Base-by-base conservation (phyloP, 2,329 filamentous ascomycete genomes). In the Colletotrichum sp. region DNA sequence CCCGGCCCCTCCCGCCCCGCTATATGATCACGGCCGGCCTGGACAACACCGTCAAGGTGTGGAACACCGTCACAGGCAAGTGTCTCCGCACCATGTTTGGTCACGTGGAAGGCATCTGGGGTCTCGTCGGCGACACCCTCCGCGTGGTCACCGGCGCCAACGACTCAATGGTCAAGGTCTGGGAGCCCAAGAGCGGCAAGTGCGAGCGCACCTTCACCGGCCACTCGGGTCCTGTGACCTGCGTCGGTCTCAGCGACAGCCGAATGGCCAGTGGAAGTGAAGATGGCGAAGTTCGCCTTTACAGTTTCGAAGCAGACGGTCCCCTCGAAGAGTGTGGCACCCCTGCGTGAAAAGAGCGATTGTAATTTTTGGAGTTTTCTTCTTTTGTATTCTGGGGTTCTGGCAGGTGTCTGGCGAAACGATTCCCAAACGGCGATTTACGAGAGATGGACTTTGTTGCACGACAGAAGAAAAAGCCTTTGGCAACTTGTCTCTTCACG, bases 31-130 rank as follows among this genome's bases (percentile, higher is more conserved):
- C 96, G 1, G 96, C 95, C 67, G 96, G 95, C 1, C 90, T 99
- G 21, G 97, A 99, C 84, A 94, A 93, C 73, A 98, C 96, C 0
- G 95, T 99, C 78, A 78, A 78, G 70, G 69, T 78, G 24, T 99
- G 97, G 96, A 95, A 98, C 83, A 95, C 96, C 2, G 91, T 91
- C 7, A 94, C 94, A 1, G 95, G 95, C 49, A 92, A 92, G 78
- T 98, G 95, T 81, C 89, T 98, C 39, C 94, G 95, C 77, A 98
- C 95, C 36, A 98, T 98, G 88, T 99, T 99, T 83, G 97, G 97
- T 0, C 97, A 99, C 81, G 91, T 99, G 26, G 97, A 99, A 84
- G 97, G 97, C 36, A 94, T 99, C 24, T 99, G 97, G 97, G 94
- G 95, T 7, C 89, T 99, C 4, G 95, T 95, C 0, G 96, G 95